Conservation (phyloP, 257 asterid species). For the Przewalskia tangutica region DNA sequence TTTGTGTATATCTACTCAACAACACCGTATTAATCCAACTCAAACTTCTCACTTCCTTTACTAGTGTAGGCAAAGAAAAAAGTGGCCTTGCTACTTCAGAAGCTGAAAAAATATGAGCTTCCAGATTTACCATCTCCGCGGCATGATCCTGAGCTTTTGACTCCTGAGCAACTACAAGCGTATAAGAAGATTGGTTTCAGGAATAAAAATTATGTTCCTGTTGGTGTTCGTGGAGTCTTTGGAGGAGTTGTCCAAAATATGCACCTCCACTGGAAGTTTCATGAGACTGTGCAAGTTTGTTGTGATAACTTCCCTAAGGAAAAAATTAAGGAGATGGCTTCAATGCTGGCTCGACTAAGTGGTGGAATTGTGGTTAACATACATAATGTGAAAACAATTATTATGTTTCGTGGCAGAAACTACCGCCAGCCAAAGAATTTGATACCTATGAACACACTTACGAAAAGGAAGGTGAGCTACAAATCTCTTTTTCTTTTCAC, state of each 20-base stretch:
- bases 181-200: slow-evolving; percentile 84
- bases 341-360: slow-evolving; percentile 87
- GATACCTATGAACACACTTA: slow-evolving; percentile 91
- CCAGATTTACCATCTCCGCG: slow-evolving; percentile 94
- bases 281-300: slow-evolving; percentile 93
- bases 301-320: slow-evolving; percentile 93
- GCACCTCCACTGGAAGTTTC: slow-evolving; percentile 99
- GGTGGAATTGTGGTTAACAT: slow-evolving; percentile 84
- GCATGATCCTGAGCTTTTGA: slow-evolving; percentile 91
- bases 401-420: slow-evolving; percentile 95
- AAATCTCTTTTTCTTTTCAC: neutral
- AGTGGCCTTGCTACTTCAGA: slow-evolving; percentile 89
- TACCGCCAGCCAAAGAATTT: slow-evolving; percentile 94
- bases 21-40: slow-evolving; percentile 1
- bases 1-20: neutral
- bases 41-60: slow-evolving; percentile 11
- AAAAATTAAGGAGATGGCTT: slow-evolving; percentile 88
- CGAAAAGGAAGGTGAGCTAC: slow-evolving; percentile 69
- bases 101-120: slow-evolving; percentile 86
- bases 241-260: slow-evolving; percentile 98
- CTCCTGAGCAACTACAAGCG: slow-evolving; percentile 86
- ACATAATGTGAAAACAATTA: slow-evolving; percentile 79
- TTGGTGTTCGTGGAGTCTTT: slow-evolving; percentile 98
- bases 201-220: slow-evolving; percentile 87
- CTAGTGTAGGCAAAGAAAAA: slow-evolving; percentile 90